Conservation (phyloP, 2,329 filamentous ascomycete genomes). For the Raffaelea albimanens region DNA sequence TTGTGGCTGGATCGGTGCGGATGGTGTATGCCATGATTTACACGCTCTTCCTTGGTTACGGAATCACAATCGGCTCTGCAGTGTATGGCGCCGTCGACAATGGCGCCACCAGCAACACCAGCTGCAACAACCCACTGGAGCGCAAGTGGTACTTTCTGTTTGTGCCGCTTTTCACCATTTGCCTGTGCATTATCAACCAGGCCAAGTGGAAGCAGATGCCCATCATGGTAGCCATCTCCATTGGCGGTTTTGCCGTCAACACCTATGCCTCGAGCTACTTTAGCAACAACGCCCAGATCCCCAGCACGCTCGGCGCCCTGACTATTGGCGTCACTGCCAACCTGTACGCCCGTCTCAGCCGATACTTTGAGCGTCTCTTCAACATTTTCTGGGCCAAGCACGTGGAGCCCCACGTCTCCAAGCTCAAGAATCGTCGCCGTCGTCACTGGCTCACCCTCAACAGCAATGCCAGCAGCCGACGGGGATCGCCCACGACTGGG, state of each 20-base stretch:
- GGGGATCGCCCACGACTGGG: background rate
- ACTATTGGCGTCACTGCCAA: constrained; percentile 71
- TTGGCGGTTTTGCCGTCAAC: constrained; percentile 67
- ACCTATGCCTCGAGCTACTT: constrained; percentile 62
- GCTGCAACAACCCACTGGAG: constrained; percentile 27
- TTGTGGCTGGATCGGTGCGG: constrained; percentile 62
- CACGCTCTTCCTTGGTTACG: constrained; percentile 62
- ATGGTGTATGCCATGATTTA: constrained; percentile 70
- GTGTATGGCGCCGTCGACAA: constrained; percentile 53
- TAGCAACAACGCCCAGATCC: constrained; percentile 60
- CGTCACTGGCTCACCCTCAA: constrained; percentile 1
- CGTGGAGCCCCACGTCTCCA: constrained; percentile 29
- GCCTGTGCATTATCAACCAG: constrained; percentile 54
- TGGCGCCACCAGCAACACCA: constrained; percentile 35
- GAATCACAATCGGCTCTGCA: constrained; percentile 57
- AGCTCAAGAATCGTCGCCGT: constrained; percentile 9
- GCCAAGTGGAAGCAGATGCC: constrained; percentile 71
- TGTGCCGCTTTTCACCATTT: constrained; percentile 59
- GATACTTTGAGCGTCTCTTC: constrained; percentile 44
- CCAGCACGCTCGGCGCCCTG: constrained; percentile 68
- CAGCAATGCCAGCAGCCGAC: background rate
- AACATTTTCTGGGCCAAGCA: constrained; percentile 43
- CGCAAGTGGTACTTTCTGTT: constrained; percentile 46
- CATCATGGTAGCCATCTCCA: constrained; percentile 64
- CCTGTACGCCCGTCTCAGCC: constrained; percentile 61